Percentiles rank a stretch among this genome's conserved stretches.
These are phyloP conservation scores for Apiotrichum domesticum DNA, from an alignment of 1,284 basidiomycete genomes.

Conservation along the genomic window DNA sequence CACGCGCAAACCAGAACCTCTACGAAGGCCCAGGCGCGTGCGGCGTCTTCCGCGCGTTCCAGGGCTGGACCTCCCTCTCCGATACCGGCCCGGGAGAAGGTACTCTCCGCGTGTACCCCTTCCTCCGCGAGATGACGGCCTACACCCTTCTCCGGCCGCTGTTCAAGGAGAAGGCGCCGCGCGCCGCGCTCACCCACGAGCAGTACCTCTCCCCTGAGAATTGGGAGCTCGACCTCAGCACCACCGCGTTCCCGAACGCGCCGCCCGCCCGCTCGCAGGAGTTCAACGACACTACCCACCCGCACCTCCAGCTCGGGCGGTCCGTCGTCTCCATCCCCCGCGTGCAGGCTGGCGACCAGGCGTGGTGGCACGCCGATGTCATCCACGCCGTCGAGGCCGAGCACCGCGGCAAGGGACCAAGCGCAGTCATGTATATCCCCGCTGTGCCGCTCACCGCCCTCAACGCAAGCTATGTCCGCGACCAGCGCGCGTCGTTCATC, in stretches of 20 bases:
- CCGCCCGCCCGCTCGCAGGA: slow-evolving; percentile 60
- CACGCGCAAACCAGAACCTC: slow-evolving; percentile 36
- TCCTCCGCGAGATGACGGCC: slow-evolving; percentile 64
- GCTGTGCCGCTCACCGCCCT: slow-evolving; percentile 62
- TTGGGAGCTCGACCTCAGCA: slow-evolving; percentile 60
- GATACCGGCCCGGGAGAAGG: slow-evolving; percentile 62
- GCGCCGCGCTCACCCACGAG: slow-evolving; percentile 18
- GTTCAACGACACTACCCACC: slow-evolving; percentile 59
- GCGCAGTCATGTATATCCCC: slow-evolving; percentile 73
- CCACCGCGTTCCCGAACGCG: slow-evolving; percentile 59
- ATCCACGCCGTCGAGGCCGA: slow-evolving; percentile 65
- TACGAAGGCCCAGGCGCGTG: slow-evolving; percentile 50
- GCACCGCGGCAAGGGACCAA: slow-evolving; percentile 59
- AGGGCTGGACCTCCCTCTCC: slow-evolving; percentile 60
- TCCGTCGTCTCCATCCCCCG: slow-evolving; percentile 70
- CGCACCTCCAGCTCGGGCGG: slow-evolving; percentile 59
- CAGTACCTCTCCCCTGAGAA: slow-evolving; percentile 53
- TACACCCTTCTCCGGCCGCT: slow-evolving; percentile 71
- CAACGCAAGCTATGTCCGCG: slow-evolving; percentile 60
- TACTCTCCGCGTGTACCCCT: slow-evolving; percentile 70
- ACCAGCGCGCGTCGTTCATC: slow-evolving; percentile 57
- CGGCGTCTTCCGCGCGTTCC: slow-evolving; percentile 69
- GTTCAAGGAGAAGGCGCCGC: slow-evolving; percentile 50
- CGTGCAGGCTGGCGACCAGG: slow-evolving; percentile 69
- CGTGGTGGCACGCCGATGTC: slow-evolving; percentile 74